Percentiles rank a stretch among this genome's conserved stretches.
Evolutionary conservation across 805 yeast species (phyloP).

Genomic region (Cyberlindnera petersonii): DNA sequence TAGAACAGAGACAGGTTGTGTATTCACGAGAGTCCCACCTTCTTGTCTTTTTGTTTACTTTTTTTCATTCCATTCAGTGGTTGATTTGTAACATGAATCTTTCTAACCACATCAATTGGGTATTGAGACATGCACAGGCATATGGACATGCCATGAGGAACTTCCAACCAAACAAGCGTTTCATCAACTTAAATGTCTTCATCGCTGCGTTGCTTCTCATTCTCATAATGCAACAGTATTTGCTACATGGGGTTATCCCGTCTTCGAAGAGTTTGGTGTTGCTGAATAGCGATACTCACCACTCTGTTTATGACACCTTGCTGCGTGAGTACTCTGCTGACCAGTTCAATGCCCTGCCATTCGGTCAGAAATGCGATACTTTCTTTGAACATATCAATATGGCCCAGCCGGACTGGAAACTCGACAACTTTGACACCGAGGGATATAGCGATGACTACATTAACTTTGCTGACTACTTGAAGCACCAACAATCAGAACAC

Average conservation of each 20-base stretch:
- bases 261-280: slow-evolving; percentile 11
- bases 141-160: not conserved
- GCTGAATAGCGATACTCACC: slow-evolving; percentile 16
- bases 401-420: slow-evolving; percentile 17
- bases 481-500: slow-evolving; percentile 5
- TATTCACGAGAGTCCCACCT: too few species aligned
- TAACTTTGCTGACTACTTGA: slow-evolving; percentile 17
- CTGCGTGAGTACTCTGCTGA: slow-evolving; percentile 4
- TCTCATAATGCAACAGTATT: slow-evolving; percentile 15
- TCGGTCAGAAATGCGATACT: slow-evolving; percentile 17
- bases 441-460: slow-evolving; percentile 23
- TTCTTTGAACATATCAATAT: slow-evolving; percentile 16
- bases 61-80: too few species aligned
- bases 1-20: too few species aligned
- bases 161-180: slow-evolving; percentile 19
- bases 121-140: slow-evolving; percentile 12
- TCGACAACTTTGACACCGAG: slow-evolving; percentile 18
- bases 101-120: not conserved
- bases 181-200: slow-evolving; percentile 20
- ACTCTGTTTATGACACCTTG: slow-evolving; percentile 18
- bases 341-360: slow-evolving; percentile 6
- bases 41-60: too few species aligned
- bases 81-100: too few species aligned
- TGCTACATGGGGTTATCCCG: slow-evolving; percentile 1
- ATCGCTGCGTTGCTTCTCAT: slow-evolving; percentile 13